A percentile compares a stretch with the other conserved stretches of the same genome.
Conservation (phyloP, 1,284 basidiomycete species). For the Cutaneotrichosporon arboriforme region DNA sequence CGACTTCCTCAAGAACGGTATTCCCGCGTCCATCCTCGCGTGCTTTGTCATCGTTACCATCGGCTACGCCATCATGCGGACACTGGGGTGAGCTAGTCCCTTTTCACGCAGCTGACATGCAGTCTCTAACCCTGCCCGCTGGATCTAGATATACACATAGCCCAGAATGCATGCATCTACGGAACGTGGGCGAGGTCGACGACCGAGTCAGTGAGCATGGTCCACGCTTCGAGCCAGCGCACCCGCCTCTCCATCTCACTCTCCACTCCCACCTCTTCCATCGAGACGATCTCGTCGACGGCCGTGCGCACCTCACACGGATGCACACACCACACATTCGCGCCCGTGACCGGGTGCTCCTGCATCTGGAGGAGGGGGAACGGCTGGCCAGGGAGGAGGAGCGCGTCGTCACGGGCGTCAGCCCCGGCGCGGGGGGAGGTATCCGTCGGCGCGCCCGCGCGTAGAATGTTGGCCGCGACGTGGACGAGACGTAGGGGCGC, state of each 20-base stretch:
- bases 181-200: slow-evolving; percentile 19
- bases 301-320: slow-evolving; percentile 29
- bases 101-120: too few relatives aligned
- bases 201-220: slow-evolving; percentile 30
- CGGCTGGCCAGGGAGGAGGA: slow-evolving; percentile 19
- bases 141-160: not conserved
- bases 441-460: not conserved
- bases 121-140: not conserved
- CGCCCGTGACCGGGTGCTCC: slow-evolving; percentile 30
- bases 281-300: slow-evolving; percentile 22
- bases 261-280: slow-evolving; percentile 5
- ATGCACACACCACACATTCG: slow-evolving; percentile 31
- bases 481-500: slow-evolving; percentile 18
- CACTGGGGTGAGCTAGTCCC: slow-evolving; percentile 9
- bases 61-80: slow-evolving; percentile 60
- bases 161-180: not conserved
- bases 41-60: slow-evolving; percentile 74
- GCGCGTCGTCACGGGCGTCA: slow-evolving; percentile 7
- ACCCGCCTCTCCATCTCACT: slow-evolving; percentile 8
- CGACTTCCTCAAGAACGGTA: slow-evolving; percentile 90
- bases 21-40: slow-evolving; percentile 83
- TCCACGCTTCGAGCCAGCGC: slow-evolving; percentile 37
- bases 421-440: too few relatives aligned
- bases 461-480: slow-evolving; percentile 9
- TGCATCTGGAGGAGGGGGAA: slow-evolving; percentile 32